Evolutionary conservation across 2,329 filamentous ascomycete genomes (phyloP).

Genomic region (Colletotrichum camelliae): DNA sequence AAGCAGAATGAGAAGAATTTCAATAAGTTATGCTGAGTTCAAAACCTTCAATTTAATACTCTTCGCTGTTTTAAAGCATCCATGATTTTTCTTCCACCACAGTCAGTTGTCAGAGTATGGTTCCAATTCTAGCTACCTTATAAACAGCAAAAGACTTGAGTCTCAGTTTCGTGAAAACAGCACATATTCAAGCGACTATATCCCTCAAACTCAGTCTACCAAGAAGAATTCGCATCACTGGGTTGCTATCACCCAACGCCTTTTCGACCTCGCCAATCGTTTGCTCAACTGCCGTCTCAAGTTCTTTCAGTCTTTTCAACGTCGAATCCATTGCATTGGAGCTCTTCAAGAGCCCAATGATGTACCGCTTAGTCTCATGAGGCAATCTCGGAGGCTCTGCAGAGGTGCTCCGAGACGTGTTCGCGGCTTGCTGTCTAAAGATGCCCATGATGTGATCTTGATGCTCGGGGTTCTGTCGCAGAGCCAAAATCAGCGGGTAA

Average conservation of each 20-base stretch:
- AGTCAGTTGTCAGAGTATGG: background rate
- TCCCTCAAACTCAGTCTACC: background rate
- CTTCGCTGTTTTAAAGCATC: background rate
- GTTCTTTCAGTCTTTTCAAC: background rate
- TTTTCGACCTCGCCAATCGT: background rate
- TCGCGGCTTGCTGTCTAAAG: background rate
- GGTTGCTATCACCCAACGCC: background rate
- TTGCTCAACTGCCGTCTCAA: background rate
- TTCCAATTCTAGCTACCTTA: background rate
- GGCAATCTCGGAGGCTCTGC: background rate
- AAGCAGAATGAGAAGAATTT: background rate
- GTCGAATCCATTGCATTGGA: background rate
- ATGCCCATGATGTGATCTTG: background rate
- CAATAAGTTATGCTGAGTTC: background rate
- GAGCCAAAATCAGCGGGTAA: conserved; percentile 30
- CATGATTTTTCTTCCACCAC: too few species aligned
- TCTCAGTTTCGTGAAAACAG: background rate
- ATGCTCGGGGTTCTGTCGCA: background rate
- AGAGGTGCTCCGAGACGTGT: background rate
- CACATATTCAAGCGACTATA: background rate
- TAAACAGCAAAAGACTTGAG: background rate
- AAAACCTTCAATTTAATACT: background rate
- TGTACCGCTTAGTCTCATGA: background rate
- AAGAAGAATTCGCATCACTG: background rate
- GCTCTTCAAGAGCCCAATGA: background rate